Evolutionary conservation across 371 early-diverging fungal genomes (phyloP).

Genomic region (Rhizopus arrhizus): DNA sequence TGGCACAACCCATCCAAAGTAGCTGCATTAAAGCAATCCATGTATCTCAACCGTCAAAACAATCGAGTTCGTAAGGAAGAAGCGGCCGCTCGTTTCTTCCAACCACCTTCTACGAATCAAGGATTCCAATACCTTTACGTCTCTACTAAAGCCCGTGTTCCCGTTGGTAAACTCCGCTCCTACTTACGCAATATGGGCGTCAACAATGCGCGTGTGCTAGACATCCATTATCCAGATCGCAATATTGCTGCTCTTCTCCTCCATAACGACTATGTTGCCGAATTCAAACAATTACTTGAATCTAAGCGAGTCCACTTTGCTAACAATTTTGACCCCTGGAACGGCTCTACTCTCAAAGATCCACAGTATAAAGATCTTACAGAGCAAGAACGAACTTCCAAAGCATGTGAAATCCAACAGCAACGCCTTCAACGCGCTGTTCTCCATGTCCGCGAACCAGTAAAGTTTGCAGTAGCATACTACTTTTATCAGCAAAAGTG

Average conservation of each 20-base stretch:
- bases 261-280: slow-evolving; percentile 11
- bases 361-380: slow-evolving; percentile 6
- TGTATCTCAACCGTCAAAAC: no score
- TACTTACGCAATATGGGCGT: background rate
- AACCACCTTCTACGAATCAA: slow-evolving; percentile 7
- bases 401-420: background rate
- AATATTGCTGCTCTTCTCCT: slow-evolving; percentile 7
- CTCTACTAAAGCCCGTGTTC: slow-evolving; percentile 6
- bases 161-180: slow-evolving; percentile 6
- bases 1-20: no score
- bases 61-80: slow-evolving; percentile 1
- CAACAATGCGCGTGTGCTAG: slow-evolving; percentile 7
- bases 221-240: slow-evolving; percentile 13
- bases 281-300: slow-evolving; percentile 1
- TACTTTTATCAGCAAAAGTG: slow-evolving; percentile 8
- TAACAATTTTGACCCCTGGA: slow-evolving; percentile 1
- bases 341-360: slow-evolving; percentile 1
- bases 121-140: slow-evolving; percentile 21
- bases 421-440: background rate
- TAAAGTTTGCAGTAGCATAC: slow-evolving; percentile 6
- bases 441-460: slow-evolving; percentile 2
- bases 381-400: background rate
- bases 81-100: slow-evolving; percentile 13
- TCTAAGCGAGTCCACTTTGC: background rate
- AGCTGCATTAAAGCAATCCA: no score